Conservation (phyloP, 1,284 basidiomycete species). For the Acaromyces ingoldii region DNA sequence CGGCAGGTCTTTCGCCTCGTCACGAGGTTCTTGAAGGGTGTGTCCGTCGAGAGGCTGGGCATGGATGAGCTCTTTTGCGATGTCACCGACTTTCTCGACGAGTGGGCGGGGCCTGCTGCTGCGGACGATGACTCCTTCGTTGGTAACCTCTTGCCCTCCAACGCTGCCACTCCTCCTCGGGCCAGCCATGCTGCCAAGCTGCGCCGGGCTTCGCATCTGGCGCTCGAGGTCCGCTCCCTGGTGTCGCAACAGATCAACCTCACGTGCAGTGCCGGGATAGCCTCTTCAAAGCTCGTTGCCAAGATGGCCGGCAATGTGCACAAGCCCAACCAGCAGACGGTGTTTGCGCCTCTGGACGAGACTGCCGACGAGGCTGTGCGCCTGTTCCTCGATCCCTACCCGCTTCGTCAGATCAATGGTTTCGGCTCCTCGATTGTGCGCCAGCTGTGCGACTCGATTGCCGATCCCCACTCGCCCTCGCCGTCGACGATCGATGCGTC, state of each 20-base stretch:
- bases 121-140: neutral
- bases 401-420: conserved; percentile 32
- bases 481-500: conserved; percentile 2
- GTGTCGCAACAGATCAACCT: conserved; percentile 48
- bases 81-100: conserved; percentile 47
- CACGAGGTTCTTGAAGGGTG: conserved; percentile 31
- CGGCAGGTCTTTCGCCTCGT: conserved; percentile 44
- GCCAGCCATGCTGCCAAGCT: conserved; percentile 14
- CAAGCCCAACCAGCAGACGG: conserved; percentile 52
- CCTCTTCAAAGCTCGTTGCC: conserved; percentile 47
- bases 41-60: conserved; percentile 51
- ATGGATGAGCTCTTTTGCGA: conserved; percentile 54
- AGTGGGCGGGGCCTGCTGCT: conserved; percentile 8
- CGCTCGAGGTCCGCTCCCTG: conserved; percentile 38
- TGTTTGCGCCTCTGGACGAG: conserved; percentile 12
- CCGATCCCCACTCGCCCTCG: neutral
- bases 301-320: conserved; percentile 48
- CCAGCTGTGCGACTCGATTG: neutral
- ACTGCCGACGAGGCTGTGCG: conserved; percentile 19
- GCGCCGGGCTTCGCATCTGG: conserved; percentile 45
- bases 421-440: conserved; percentile 28
- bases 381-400: conserved; percentile 42
- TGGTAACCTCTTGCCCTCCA: neutral
- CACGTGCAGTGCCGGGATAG: conserved; percentile 51
- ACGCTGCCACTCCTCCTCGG: no score